These are phyloP conservation scores for Agrocybe pediades DNA, from an alignment of 768 basidiomycete genomes.

Conservation along the genomic window DNA sequence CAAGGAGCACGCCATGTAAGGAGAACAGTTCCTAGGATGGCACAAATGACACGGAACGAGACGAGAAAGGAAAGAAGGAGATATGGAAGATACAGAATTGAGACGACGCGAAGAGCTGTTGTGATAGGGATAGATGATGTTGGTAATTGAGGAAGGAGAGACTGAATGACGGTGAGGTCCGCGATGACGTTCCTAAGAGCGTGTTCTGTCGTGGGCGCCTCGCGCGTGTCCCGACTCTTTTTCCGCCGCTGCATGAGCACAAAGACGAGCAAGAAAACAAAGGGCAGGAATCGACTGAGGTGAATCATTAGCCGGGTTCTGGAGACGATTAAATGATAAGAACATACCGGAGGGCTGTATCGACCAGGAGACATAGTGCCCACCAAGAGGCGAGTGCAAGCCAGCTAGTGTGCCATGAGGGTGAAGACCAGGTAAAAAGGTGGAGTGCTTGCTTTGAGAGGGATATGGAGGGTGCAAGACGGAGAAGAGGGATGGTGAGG, in stretches of 20 bases:
- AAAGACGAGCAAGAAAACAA: slow-evolving; percentile 40
- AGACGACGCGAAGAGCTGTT: slow-evolving; percentile 56
- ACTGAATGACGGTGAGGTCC: slow-evolving; percentile 68
- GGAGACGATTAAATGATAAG: slow-evolving; percentile 11
- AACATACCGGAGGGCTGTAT: slow-evolving; percentile 38
- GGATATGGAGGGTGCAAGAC: slow-evolving; percentile 58
- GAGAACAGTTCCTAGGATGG: slow-evolving; percentile 56
- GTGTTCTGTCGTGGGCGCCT: slow-evolving; percentile 18
- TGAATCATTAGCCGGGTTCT: slow-evolving; percentile 1
- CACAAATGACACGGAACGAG: slow-evolving; percentile 62
- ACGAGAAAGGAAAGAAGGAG: slow-evolving; percentile 64
- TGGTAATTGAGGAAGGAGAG: slow-evolving; percentile 50
- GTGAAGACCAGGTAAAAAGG: slow-evolving; percentile 54
- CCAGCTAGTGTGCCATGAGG: slow-evolving; percentile 61
- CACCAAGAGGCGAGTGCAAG: slow-evolving; percentile 77
- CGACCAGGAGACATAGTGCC: slow-evolving; percentile 66
- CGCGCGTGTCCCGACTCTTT: slow-evolving; percentile 4
- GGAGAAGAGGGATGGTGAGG: slow-evolving; percentile 60
- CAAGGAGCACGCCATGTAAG: slow-evolving; percentile 72
- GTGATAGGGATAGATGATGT: slow-evolving; percentile 29
- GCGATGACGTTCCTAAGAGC: slow-evolving; percentile 39
- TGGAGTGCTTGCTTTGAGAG: slow-evolving; percentile 43
- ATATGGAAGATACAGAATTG: slow-evolving; percentile 64
- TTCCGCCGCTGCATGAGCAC: slow-evolving; percentile 25
- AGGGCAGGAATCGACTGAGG: slow-evolving; percentile 59